Evolutionary conservation across 2,329 filamentous ascomycete species (phyloP).

Genomic region (Cadophora malorum): DNA sequence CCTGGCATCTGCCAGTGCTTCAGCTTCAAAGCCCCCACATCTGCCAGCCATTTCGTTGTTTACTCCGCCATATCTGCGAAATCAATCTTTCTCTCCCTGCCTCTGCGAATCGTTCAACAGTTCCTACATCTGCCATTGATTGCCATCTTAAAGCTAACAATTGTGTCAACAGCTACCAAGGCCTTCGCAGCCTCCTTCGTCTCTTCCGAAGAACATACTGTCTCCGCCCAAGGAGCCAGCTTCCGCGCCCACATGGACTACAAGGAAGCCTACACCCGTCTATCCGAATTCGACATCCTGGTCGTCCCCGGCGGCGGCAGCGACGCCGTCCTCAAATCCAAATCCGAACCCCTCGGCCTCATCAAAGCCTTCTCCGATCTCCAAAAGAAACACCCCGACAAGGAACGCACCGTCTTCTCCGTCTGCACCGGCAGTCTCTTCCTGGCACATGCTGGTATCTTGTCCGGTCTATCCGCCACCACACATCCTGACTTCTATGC

Average conservation of each 20-base stretch:
- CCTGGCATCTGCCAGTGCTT: not conserved
- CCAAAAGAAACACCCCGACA: constrained; percentile 78
- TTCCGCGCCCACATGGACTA: constrained; percentile 78
- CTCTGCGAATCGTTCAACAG: not conserved
- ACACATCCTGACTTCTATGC: constrained; percentile 83
- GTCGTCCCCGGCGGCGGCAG: constrained; percentile 74
- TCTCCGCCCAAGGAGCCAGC: constrained; percentile 67
- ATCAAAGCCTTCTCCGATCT: constrained; percentile 80
- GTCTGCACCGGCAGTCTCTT: constrained; percentile 82
- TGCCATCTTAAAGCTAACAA: constrained; percentile 3
- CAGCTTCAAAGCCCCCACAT: not conserved
- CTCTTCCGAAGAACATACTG: constrained; percentile 58
- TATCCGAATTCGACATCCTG: constrained; percentile 71
- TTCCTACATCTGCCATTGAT: not conserved
- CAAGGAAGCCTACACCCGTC: constrained; percentile 75
- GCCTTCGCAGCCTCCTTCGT: constrained; percentile 41
- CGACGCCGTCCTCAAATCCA: constrained; percentile 68
- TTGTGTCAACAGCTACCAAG: constrained; percentile 37
- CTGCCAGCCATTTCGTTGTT: not conserved
- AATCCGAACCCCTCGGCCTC: constrained; percentile 71
- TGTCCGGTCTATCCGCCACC: constrained; percentile 80
- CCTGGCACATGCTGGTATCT: constrained; percentile 77
- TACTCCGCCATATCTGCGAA: not conserved
- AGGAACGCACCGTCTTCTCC: constrained; percentile 81
- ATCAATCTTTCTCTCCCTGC: not conserved